Evolutionary conservation across 805 yeast species (phyloP).

Genomic region (Myxozyma vanderwaltii): DNA sequence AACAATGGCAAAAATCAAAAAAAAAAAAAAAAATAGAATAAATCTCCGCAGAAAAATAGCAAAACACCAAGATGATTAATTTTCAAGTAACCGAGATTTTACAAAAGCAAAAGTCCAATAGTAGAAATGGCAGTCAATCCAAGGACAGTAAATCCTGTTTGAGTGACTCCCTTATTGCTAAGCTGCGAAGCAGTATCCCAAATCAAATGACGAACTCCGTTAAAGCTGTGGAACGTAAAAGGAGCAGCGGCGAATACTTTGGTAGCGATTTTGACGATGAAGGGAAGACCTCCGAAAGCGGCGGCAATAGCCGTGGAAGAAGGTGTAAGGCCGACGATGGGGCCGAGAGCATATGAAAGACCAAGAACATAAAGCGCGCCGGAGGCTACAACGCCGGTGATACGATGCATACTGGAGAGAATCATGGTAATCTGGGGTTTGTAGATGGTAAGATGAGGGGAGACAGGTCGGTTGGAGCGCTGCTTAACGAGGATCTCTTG

Average conservation of each 20-base stretch:
- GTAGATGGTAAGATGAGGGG: constrained; percentile 89
- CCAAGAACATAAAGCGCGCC: constrained; percentile 66
- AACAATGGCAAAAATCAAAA: too few relatives aligned
- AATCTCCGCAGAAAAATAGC: neutral
- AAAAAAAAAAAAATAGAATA: neutral
- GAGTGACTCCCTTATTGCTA: constrained; percentile 82
- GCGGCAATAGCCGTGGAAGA: constrained; percentile 58
- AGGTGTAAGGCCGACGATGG: constrained; percentile 58
- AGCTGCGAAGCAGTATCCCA: constrained; percentile 91
- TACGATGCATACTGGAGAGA: constrained; percentile 80
- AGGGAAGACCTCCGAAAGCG: constrained; percentile 64
- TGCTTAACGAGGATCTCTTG: constrained; percentile 73
- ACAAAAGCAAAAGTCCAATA: constrained; percentile 46
- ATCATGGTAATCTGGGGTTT: constrained; percentile 87
- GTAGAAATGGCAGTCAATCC: constrained; percentile 64
- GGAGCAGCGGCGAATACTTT: constrained; percentile 79
- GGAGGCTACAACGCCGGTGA: constrained; percentile 80
- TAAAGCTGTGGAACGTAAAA: constrained; percentile 80
- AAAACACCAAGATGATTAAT: neutral
- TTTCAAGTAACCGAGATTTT: constrained; percentile 17
- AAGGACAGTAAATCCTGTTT: constrained; percentile 84
- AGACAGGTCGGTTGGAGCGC: constrained; percentile 82
- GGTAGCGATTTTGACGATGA: constrained; percentile 58
- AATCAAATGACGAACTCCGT: constrained; percentile 88
- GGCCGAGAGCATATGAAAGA: constrained; percentile 69